These are phyloP conservation scores for Penicillium brevicompactum DNA, from an alignment of 2,329 filamentous ascomycete species.

Conservation along the genomic window DNA sequence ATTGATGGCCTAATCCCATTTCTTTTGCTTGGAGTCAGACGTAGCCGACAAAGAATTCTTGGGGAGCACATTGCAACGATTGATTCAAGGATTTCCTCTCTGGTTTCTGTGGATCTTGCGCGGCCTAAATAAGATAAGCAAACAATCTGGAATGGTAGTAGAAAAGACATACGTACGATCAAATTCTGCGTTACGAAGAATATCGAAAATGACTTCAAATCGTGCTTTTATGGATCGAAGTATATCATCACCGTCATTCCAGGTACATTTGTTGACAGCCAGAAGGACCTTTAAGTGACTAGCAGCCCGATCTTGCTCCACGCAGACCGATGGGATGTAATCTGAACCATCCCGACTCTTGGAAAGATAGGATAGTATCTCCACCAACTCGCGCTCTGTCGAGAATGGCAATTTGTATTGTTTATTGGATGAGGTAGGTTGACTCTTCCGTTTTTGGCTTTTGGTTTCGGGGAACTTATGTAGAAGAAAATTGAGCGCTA, in stretches of 20 bases:
- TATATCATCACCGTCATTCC: background rate
- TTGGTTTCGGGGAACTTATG: no score
- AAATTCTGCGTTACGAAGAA: background rate
- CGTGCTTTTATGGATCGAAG: background rate
- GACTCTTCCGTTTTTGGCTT: no score
- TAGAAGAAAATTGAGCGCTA: no score
- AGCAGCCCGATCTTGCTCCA: no score
- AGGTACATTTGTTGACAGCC: background rate
- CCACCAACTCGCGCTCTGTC: no score
- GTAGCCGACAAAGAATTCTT: conserved; percentile 19
- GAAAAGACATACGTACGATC: background rate
- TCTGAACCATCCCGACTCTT: no score
- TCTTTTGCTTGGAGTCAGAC: conserved; percentile 13
- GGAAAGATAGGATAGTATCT: no score
- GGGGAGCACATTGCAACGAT: conserved; percentile 28
- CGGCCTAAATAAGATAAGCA: conserved; percentile 2
- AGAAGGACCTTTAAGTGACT: background rate
- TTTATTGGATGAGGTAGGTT: no score
- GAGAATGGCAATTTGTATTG: no score
- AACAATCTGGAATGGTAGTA: background rate
- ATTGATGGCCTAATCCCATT: conserved; percentile 9
- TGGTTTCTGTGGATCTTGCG: conserved; percentile 5
- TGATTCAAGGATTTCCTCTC: conserved; percentile 21
- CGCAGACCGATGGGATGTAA: no score
- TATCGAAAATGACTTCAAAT: background rate